Conservation (phyloP, 768 basidiomycete species). For the Tylopilus rubrobrunneus region DNA sequence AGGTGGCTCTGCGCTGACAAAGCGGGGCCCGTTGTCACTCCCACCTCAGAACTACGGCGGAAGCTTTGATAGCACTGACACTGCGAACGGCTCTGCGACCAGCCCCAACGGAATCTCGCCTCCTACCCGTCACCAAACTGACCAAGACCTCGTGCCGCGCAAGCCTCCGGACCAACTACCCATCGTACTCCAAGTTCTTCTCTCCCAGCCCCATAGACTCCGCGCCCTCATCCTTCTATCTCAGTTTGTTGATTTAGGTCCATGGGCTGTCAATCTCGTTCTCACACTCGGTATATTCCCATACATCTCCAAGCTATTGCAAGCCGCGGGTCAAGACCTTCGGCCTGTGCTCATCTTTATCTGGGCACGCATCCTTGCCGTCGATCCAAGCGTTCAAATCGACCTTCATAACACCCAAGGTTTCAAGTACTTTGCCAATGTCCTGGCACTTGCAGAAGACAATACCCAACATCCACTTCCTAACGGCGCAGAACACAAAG, state of each 20-base stretch:
- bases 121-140: conserved; percentile 11
- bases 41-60: conserved; percentile 44
- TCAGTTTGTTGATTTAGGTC: conserved; percentile 96
- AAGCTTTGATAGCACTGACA: conserved; percentile 24
- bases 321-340: conserved; percentile 92
- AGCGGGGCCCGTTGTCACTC: conserved; percentile 69
- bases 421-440: conserved; percentile 81
- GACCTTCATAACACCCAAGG: conserved; percentile 81
- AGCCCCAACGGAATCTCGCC: conserved; percentile 15
- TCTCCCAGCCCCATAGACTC: conserved; percentile 94
- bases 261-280: conserved; percentile 97
- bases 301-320: conserved; percentile 89
- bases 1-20: conserved; percentile 74
- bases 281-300: conserved; percentile 98
- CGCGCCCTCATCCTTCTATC: conserved; percentile 94
- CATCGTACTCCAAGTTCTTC: conserved; percentile 93
- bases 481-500: conserved; percentile 91
- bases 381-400: conserved; percentile 89
- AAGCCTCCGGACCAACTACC: conserved; percentile 97
- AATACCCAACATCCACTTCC: conserved; percentile 58
- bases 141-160: conserved; percentile 63
- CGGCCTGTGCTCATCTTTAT: conserved; percentile 98
- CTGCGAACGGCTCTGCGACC: conserved; percentile 9
- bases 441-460: conserved; percentile 68
- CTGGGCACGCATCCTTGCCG: conserved; percentile 96